Base-by-base conservation (phyloP, 2,329 filamentous ascomycete genomes). In the Stemphylium beticola region DNA sequence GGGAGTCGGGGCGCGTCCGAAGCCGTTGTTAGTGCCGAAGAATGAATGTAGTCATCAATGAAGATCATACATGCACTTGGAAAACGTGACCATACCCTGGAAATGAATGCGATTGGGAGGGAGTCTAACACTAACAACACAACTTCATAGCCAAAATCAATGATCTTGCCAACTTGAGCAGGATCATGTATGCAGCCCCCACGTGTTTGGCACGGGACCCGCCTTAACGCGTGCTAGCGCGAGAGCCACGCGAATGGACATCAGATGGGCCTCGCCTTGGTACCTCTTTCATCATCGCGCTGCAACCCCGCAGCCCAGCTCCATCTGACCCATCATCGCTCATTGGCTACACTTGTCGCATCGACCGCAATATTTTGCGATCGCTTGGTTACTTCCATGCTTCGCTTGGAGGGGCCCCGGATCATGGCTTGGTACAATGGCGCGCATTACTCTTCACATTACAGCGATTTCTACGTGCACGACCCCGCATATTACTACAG, bases 1-100 rank as follows among this genome's bases (percentile, higher is more conserved):
- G 44, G 34, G 8, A 50, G 37, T 17, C 22, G 10, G 18, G 40
- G 8, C 33, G 26, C 41, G 10, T 38, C 43, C 7, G 53, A 60
- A 33, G 31, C 33, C 10, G 22, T n/a, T 18, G 15, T 33, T 11
- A 36, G 49, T 38, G 18, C 33, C 26, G 46, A 44, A 5, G 38
- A 43, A 15, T 47, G 29, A 44, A 24, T 9, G 12, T 34, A n/a
- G 33, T 10, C 11, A 20, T 33, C 11, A 12, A 17, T 11, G 11
- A 8, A 2, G n/a, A 41, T 26, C 14, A 31, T 8, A 14, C 3
- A 7, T 36, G 33, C 15, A 17, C 3, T 36, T 15, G 3, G 12
- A 36, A 3, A 36, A 8, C 33, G 22, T 24, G 22, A 24, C 6
- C 22, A 24, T 5, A 7, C 6, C 6, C 2, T 7, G 6, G 22